Evolutionary conservation across 768 basidiomycete species (phyloP), one percentile per base, ranked within the genome.

Genomic region (Scleroderma bovista): DNA sequence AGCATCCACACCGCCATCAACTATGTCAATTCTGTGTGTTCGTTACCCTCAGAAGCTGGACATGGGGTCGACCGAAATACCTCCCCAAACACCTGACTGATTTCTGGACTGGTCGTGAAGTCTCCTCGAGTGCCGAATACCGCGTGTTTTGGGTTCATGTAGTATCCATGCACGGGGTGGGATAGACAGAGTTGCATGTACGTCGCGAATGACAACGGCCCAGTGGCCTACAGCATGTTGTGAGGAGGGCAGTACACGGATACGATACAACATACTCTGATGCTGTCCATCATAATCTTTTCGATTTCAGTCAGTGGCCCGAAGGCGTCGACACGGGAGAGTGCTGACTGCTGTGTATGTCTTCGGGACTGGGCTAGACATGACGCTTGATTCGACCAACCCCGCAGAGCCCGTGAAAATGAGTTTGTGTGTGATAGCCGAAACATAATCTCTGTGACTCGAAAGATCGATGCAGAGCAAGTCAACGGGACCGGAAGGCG

Each of bases 91-190:
- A 90, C 81, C 64, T 97, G 93, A 58, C 83, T 89, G 47, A 99
- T 97, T 66, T 99, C 96, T 2, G 95, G 96, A 58, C 88, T 93
- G 11, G 96, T 99, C 19, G 88, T 86, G 61, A 98, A 99, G 72
- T 99, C 96, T 6, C 96, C 96, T 37, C 76, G 73, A 0, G 80
- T 55, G 12, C 96, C 96, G 60, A 99, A 91, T 3, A 98, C 85
- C 38, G 80, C 75, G 50, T 88, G 76, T 13, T 74, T 60, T 0
- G 79, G 68, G 33, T 83, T 86, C 73, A 87, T 90, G 72, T 98
- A 98, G 69, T 98, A 99, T 1, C 96, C 96, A 47, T 91, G 74
- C 1, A 79, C 86, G 1, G 94, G 93, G 69, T 97, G 94, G 0
- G 84, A 78, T 4, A 98, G 79, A 56, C 92, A 94, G 56, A 89